Base-by-base conservation (phyloP, 768 basidiomycete genomes). In the Mycena rebaudengoi region DNA sequence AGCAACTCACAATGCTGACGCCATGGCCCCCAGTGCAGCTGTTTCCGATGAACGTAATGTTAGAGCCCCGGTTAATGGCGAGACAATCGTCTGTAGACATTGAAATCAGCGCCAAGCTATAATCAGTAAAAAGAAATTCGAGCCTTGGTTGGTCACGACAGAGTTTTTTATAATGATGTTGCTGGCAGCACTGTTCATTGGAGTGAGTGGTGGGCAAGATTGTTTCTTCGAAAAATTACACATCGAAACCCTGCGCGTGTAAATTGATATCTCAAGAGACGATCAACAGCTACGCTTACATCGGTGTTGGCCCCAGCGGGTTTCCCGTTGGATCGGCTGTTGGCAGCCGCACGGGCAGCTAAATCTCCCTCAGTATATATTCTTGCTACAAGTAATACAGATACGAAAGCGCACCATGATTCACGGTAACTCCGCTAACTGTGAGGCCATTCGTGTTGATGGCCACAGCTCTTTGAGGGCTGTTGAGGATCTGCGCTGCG, bases 271-370 rank as follows among this genome's bases (percentile, higher is more conserved):
- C 20, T 8, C 25, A 7, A 33, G 16, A 43, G 21, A 23, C 28
- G 30, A 35, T n/a, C n/a, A 8, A 25, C 6, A 8, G 25, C 32
- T 12, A 46, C n/a, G n/a, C 50, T 40, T 21, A 66, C 67, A 61
- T 70, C 69, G 21, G 69, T 70, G 45, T 70, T 70, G 26, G 49
- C 60, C 6, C 69, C 69, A 44, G 64, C 64, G 28, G 69, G 55
- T 18, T 54, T 65, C 18, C 69, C 67, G 10, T 20, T 63, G 2
- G 69, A 70, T 41, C 48, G 40, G 25, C 62, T 67, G 28, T 67
- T 69, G 1, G 68, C 53, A 29, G 66, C 66, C 7, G 50, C 40
- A 5, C 68, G 66, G 8, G 66, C 66, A 56, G 68, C 68, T 69
- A 35, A 26, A 32, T 7, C 1, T 4, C 7, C 5, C 13, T 55